phyloP scores from a whole-genome alignment of 345 rosid species.

The Brassica rapa region DNA sequence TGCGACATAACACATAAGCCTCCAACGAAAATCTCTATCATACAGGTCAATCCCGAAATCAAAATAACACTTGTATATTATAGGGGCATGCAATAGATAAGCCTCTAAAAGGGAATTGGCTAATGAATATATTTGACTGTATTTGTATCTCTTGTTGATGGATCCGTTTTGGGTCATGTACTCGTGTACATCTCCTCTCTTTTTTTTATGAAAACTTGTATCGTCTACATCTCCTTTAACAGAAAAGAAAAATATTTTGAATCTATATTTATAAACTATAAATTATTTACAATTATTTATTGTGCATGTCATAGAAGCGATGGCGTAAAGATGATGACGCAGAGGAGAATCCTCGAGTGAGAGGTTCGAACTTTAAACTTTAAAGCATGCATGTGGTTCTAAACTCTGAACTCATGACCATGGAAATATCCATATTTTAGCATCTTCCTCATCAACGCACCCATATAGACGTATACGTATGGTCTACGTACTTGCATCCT shows the following conservation, averaged over 20 bases:
- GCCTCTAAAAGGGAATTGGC: slow-evolving; percentile 15
- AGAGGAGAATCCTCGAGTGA: slow-evolving; percentile 24
- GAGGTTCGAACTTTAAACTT: slow-evolving; percentile 28
- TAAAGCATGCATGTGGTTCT: slow-evolving; percentile 32
- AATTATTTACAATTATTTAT: not conserved
- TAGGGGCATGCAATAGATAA: slow-evolving; percentile 1
- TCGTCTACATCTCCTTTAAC: not conserved
- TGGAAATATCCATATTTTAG: slow-evolving; percentile 13
- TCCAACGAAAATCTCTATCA: slow-evolving; percentile 19
- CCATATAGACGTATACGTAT: not conserved
- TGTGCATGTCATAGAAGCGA: slow-evolving; percentile 20
- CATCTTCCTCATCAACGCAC: slow-evolving; percentile 24
- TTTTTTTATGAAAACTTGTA: not conserved
- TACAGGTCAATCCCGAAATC: slow-evolving; percentile 16
- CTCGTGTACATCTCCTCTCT: slow-evolving; percentile 23
- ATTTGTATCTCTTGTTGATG: slow-evolving; percentile 9
- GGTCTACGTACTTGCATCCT: slow-evolving; percentile 3
- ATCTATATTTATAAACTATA: not conserved
- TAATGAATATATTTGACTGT: slow-evolving; percentile 8
- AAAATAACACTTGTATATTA: not conserved
- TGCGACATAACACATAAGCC: slow-evolving; percentile 36
- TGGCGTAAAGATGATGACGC: slow-evolving; percentile 29
- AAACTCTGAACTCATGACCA: slow-evolving; percentile 21
- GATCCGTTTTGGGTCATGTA: slow-evolving; percentile 14
- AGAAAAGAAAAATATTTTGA: not conserved